A percentile compares a stretch with the other conserved stretches of the same genome.
These are phyloP conservation scores for Quercus engelmannii DNA, from an alignment of 306 rosid genomes.

Conservation along the genomic window DNA sequence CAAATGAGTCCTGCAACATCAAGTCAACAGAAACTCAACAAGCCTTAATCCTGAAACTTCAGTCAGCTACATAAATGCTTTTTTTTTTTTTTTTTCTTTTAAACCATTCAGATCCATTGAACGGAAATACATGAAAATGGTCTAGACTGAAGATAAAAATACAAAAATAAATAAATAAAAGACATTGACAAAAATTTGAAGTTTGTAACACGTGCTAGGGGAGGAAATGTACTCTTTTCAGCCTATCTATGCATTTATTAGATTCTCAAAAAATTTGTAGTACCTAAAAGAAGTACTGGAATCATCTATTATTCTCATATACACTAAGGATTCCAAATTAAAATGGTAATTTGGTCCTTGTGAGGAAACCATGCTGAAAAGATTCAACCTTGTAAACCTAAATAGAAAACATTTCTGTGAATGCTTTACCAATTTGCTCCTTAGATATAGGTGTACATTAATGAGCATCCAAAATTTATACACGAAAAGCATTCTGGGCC, in stretches of 20 bases:
- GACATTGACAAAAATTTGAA: background rate
- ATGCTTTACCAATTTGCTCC: background rate
- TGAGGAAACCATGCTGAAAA: background rate
- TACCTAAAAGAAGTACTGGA: background rate
- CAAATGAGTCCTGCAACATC: constrained; percentile 75
- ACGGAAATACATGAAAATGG: background rate
- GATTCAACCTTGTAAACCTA: background rate
- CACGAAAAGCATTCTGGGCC: background rate
- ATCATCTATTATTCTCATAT: background rate
- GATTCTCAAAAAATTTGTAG: background rate
- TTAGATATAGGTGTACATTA: background rate
- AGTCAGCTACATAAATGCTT: background rate
- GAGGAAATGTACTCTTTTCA: background rate
- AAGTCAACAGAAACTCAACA: constrained; percentile 13
- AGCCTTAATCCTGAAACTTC: background rate
- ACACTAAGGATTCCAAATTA: background rate
- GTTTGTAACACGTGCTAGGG: background rate
- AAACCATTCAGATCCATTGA: background rate
- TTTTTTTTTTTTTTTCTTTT: background rate
- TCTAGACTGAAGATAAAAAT: background rate
- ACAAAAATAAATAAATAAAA: background rate
- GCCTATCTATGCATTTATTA: background rate
- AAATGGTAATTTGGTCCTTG: background rate
- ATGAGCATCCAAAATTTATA: background rate
- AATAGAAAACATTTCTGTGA: background rate